Base-by-base conservation (phyloP, 2,329 filamentous ascomycete species). In the Sclerotinia subarctica region DNA sequence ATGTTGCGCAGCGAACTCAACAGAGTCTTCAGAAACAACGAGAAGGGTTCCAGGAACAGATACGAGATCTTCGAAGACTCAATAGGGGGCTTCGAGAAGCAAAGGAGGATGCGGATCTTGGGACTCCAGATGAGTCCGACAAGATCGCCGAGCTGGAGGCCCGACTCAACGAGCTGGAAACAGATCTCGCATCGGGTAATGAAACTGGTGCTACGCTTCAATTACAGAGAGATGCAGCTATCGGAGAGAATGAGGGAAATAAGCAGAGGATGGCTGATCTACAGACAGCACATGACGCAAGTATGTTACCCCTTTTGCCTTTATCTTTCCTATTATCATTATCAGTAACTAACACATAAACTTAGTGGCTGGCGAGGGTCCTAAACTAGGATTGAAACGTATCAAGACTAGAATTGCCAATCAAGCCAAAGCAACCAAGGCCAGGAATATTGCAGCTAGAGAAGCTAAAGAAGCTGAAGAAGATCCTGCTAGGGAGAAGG, bases 371-470 rank as follows among this genome's bases (percentile, higher is more conserved):
- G 59, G 59, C 1, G 59, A 63, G 8, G 59, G 59, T 11, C 59
- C 59, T 51, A 63, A 63, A 32, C 59, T 63, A 42, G 59, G 59
- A 51, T 7, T 63, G 59, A 63, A 38, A 42, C 59, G 59, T 21
- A 63, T 63, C 21, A 51, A 63, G 59, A 63, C 59, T 26, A 51
- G 59, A 38, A 63, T 63, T 63, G 29, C 59, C 46, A 49, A 51
- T 42, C 59, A 51, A 26, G 46, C 59, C 19, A 26, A 42, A 42
- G 59, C 59, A 52, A 63, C 59, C 2, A 63, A 8, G 32, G 46
- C n/a, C 6, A 51, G 32, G 6, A 63, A 63, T 51, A 38, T 63
- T 24, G 59, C 46, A 11, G 46, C 59, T 10, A 63, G 15, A 51
- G n/a, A 51, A 42, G 59, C 46, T 26, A 0, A 24, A 32, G 2